Evolutionary conservation across 208 protist genomes (phyloP).

Genomic region (Porcisia deanei): DNA sequence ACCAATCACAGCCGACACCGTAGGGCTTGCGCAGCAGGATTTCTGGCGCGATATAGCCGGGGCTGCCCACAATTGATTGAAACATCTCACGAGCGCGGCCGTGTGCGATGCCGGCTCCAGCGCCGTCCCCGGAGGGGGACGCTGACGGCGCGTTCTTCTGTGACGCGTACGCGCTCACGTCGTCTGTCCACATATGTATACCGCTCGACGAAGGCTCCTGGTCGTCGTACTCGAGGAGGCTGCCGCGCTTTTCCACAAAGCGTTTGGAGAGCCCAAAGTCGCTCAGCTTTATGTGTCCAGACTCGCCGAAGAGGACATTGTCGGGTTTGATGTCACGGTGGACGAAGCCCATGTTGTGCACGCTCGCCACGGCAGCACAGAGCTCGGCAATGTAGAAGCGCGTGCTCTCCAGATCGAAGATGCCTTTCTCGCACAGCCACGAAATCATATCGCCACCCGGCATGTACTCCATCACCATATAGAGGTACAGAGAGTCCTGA

Average conservation of each 20-base stretch:
- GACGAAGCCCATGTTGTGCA: slow-evolving; percentile 92
- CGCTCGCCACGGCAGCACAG: slow-evolving; percentile 85
- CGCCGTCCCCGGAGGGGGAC: neutral
- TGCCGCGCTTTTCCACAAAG: slow-evolving; percentile 65
- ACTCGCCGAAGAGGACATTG: slow-evolving; percentile 96
- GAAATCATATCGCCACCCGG: slow-evolving; percentile 94
- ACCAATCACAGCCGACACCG: slow-evolving; percentile 97
- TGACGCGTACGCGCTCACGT: slow-evolving; percentile 11
- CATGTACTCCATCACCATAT: slow-evolving; percentile 96
- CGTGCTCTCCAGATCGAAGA: slow-evolving; percentile 85
- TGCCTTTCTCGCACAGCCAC: slow-evolving; percentile 88
- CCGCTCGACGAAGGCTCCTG: slow-evolving; percentile 19
- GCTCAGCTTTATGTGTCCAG: slow-evolving; percentile 97
- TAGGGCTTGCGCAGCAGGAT: slow-evolving; percentile 94
- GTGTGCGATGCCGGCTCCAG: slow-evolving; percentile 23
- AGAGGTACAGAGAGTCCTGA: slow-evolving; percentile 91
- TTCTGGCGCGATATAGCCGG: slow-evolving; percentile 98
- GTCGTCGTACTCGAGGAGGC: slow-evolving; percentile 64
- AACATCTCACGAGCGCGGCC: slow-evolving; percentile 62
- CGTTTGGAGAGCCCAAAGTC: slow-evolving; percentile 97
- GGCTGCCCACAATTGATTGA: slow-evolving; percentile 95
- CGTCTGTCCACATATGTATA: slow-evolving; percentile 6
- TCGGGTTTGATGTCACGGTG: slow-evolving; percentile 98
- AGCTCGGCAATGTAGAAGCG: slow-evolving; percentile 94
- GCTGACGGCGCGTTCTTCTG: slow-evolving; percentile 6